phyloP scores from a whole-genome alignment of 306 rosid genomes.

The Begonia fuchsioides region DNA sequence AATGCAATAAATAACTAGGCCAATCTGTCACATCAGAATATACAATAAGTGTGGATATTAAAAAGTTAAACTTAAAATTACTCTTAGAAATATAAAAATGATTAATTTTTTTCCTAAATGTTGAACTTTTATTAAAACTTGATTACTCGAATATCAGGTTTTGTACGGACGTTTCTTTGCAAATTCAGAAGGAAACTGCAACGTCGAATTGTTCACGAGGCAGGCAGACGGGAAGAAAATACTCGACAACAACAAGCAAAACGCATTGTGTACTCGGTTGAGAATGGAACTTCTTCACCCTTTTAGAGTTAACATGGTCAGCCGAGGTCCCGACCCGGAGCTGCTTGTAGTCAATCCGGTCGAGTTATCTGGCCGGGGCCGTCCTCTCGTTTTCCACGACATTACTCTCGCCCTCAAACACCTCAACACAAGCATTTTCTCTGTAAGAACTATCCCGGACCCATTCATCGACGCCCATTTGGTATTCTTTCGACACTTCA shows the following conservation, averaged over 20 bases:
- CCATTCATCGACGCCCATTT: neutral
- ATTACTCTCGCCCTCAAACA: slow-evolving; percentile 33
- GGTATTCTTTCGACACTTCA: neutral
- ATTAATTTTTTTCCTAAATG: no score
- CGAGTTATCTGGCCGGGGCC: slow-evolving; percentile 46
- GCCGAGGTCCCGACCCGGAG: slow-evolving; percentile 49
- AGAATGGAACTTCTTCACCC: slow-evolving; percentile 40
- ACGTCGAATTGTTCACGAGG: slow-evolving; percentile 32
- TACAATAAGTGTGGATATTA: no score
- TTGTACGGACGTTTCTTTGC: slow-evolving; percentile 34
- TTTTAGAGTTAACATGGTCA: slow-evolving; percentile 30
- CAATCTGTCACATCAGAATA: no score
- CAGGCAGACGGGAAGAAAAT: slow-evolving; percentile 41
- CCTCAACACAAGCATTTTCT: slow-evolving; percentile 26
- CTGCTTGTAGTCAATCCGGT: slow-evolving; percentile 53
- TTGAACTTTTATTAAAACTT: no score
- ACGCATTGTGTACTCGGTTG: slow-evolving; percentile 29
- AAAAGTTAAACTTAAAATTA: no score
- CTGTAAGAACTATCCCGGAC: slow-evolving; percentile 17
- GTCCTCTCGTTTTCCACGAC: slow-evolving; percentile 41
- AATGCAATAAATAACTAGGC: no score
- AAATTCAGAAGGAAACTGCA: slow-evolving; percentile 27
- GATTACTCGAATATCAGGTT: slow-evolving; percentile 13
- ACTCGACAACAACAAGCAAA: slow-evolving; percentile 30
- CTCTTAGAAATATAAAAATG: no score